Evolutionary conservation across 75 land plant species (phyloP).

Genomic region (Azolla pinnata): DNA sequence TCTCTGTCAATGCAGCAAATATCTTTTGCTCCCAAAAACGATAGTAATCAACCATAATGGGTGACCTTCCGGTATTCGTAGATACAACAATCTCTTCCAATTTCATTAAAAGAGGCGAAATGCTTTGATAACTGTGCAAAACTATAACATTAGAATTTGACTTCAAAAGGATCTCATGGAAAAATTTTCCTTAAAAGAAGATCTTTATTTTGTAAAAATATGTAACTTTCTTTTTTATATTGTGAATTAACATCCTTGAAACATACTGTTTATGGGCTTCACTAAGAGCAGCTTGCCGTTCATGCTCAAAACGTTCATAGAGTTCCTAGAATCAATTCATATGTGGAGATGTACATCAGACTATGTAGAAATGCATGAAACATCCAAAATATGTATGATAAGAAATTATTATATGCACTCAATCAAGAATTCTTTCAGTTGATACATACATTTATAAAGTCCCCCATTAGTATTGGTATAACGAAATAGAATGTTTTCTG

Average conservation of each 20-base stretch:
- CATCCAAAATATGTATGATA: too few species aligned
- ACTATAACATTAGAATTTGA: not conserved
- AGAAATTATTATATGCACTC: too few species aligned
- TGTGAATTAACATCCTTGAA: too few species aligned
- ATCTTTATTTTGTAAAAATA: too few species aligned
- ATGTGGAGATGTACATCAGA: too few species aligned
- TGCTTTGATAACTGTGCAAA: constrained; percentile 19
- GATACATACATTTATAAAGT: too few species aligned
- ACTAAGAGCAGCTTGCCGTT: constrained; percentile 7
- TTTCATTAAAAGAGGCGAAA: constrained; percentile 26
- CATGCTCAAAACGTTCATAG: constrained; percentile 16
- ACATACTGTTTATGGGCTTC: constrained; percentile 21
- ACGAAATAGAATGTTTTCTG: too few species aligned
- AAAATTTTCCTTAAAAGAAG: too few species aligned
- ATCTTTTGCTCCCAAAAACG: constrained; percentile 24
- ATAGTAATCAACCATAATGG: constrained; percentile 19
- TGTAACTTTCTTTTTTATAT: too few species aligned
- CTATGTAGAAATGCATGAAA: too few species aligned
- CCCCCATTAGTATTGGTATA: too few species aligned
- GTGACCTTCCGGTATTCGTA: constrained; percentile 21
- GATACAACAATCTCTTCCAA: constrained; percentile 25
- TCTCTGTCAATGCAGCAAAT: constrained; percentile 18
- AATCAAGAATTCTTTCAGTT: too few species aligned
- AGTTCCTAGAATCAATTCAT: constrained; percentile 13
- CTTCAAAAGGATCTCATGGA: not conserved